These are phyloP conservation scores for Tolypocladium nubicola DNA, from an alignment of 2,329 filamentous ascomycete genomes.

Conservation along the genomic window DNA sequence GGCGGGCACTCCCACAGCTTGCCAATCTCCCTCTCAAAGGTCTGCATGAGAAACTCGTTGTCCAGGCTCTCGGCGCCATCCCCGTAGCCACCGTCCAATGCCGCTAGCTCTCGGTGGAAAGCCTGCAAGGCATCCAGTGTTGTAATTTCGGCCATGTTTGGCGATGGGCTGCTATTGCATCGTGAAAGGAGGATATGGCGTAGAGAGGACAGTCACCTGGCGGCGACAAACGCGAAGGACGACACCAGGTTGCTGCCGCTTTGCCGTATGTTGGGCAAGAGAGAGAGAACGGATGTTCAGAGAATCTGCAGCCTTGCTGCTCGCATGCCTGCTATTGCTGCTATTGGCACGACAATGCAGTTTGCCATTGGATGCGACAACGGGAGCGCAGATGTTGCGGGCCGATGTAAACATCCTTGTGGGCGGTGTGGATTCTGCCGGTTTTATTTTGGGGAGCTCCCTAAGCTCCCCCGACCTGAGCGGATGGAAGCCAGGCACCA, in stretches of 20 bases:
- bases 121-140: constrained; percentile 69
- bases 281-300: constrained; percentile 7
- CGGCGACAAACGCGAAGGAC: not conserved
- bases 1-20: constrained; percentile 63
- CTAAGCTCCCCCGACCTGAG: not conserved
- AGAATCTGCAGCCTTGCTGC: constrained; percentile 22
- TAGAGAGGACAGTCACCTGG: not conserved
- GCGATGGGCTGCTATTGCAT: constrained; percentile 35
- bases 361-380: constrained; percentile 9
- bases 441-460: constrained; percentile 5
- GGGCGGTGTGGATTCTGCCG: constrained; percentile 26
- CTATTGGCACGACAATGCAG: constrained; percentile 5
- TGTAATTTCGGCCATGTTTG: constrained; percentile 60
- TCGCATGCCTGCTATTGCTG: constrained; percentile 12
- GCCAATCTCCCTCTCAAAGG: constrained; percentile 63
- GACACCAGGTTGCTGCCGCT: constrained; percentile 5
- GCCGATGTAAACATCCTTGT: constrained; percentile 14
- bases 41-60: constrained; percentile 56
- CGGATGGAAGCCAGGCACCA: not conserved
- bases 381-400: constrained; percentile 12
- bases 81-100: constrained; percentile 58
- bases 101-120: constrained; percentile 76
- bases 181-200: constrained; percentile 10
- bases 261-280: constrained; percentile 4
- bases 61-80: constrained; percentile 55